Evolutionary conservation across 306 rosid genomes (phyloP).

Genomic region (Cucurbita maxima): DNA sequence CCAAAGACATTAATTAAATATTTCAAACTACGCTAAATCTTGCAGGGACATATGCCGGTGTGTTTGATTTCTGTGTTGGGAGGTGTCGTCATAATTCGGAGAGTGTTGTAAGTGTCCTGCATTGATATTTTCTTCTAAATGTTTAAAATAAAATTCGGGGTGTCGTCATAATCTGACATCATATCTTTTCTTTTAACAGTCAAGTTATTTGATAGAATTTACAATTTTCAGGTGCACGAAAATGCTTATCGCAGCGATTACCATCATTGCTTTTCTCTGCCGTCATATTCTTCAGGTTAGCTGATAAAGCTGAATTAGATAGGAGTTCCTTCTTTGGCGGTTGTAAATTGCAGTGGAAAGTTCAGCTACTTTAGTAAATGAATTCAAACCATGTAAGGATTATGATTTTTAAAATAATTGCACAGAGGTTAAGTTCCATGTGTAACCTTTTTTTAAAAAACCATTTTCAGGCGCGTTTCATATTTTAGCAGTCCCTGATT

Average conservation of each 20-base stretch:
- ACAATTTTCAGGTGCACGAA: conserved; percentile 77
- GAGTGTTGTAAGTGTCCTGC: conserved; percentile 67
- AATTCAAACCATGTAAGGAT: not conserved
- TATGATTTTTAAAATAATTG: not conserved
- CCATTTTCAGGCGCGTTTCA: not conserved
- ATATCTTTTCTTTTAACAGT: not conserved
- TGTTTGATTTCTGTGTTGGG: conserved; percentile 74
- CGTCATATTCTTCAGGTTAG: conserved; percentile 65
- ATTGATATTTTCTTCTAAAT: not conserved
- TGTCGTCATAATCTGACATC: not conserved
- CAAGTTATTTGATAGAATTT: not conserved
- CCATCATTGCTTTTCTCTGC: conserved; percentile 83
- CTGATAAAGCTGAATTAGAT: not conserved
- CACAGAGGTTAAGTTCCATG: not conserved
- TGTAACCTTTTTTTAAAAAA: not conserved
- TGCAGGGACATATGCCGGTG: conserved; percentile 61
- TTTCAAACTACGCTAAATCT: not conserved
- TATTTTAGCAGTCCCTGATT: not conserved
- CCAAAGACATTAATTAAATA: not conserved
- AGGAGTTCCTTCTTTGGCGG: not conserved
- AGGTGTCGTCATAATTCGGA: conserved; percentile 96
- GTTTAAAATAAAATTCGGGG: not conserved
- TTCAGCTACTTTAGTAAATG: not conserved
- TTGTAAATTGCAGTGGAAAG: not conserved
- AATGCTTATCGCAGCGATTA: conserved; percentile 77